Evolutionary conservation across 345 rosid species (phyloP), one percentile per base, ranked within the genome.

Genomic region (Citrus cavaleriei): DNA sequence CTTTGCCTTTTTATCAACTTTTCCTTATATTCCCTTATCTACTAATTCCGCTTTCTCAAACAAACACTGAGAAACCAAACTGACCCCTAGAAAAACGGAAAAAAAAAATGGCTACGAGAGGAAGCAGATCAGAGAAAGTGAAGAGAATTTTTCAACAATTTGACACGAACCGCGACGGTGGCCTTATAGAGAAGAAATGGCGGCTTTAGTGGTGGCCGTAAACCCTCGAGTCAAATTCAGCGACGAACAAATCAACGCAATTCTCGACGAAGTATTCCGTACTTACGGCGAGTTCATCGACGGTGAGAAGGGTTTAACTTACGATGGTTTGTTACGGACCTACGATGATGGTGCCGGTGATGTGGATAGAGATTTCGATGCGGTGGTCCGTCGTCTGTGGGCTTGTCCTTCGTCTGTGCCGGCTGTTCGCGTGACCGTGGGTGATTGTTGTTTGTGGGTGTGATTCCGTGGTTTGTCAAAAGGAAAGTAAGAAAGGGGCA

Each of bases 321-420:
- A 84, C 77, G 97, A 94, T 35, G 98, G 98, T 28, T 86, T 97
- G n/a, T 80, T 97, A 65, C 91, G 99, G 13, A 94, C 98, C 32
- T 97, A 94, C 84, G 98, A 97, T 68, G 99, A 97, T 81, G 99
- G 98, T 7, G 99, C 98, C 27, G 98, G 99, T 61, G 99, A 96
- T 65, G 98, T 94, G 25, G 95, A 96, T 87, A 90, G 98, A 35
- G 99, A 97, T 77, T 94, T 97, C 74, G 99, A 97, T 77, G 30
- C 30, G 30, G 30, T 30, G 30, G 30, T 30, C 0, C 30, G 30
- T 30, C 30, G 30, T 30, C 30, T 30, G 30, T 30, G 3, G 30
- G 30, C 30, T 30, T 2, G 30, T 30, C 30, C 30, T 30, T 30
- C 30, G 30, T 30, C 30, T 2, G 30, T 30, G 3, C 30, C 30